phyloP scores from a whole-genome alignment of 108 stramenopile species.

The Parietichytrium sp. region DNA sequence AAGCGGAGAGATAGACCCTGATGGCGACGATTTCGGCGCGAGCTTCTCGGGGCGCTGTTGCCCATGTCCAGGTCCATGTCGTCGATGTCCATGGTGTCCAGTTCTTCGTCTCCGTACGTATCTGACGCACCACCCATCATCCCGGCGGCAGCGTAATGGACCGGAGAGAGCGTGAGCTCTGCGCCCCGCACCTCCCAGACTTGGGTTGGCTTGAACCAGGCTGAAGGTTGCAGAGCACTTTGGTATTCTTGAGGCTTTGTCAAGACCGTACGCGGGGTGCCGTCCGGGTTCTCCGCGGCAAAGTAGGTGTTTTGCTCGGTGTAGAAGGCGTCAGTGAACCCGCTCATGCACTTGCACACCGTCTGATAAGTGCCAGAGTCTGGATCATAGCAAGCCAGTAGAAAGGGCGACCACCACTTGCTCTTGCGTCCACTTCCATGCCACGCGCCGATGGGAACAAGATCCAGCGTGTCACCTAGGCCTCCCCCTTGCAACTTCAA shows the following conservation, averaged over 20 bases:
- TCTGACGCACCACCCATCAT: constrained; percentile 70
- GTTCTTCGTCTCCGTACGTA: background rate
- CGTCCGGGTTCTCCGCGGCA: constrained; percentile 61
- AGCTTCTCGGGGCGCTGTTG: too few species aligned
- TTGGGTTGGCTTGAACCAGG: constrained; percentile 88
- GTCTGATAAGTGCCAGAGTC: constrained; percentile 92
- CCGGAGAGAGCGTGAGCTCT: constrained; percentile 81
- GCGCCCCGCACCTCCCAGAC: constrained; percentile 99
- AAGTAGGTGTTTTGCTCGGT: constrained; percentile 69
- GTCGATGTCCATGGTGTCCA: too few species aligned
- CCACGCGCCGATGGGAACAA: constrained; percentile 94
- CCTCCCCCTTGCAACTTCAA: constrained; percentile 56
- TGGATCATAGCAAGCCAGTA: constrained; percentile 94
- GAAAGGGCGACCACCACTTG: constrained; percentile 91
- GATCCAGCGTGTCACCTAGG: constrained; percentile 92
- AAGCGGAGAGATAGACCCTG: constrained; percentile 94
- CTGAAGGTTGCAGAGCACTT: constrained; percentile 59
- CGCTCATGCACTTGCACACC: constrained; percentile 98
- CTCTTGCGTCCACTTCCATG: constrained; percentile 89
- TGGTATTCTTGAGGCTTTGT: constrained; percentile 76
- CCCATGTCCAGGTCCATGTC: too few species aligned
- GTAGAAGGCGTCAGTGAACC: constrained; percentile 90
- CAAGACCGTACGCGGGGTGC: constrained; percentile 59
- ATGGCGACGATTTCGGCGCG: constrained; percentile 51
- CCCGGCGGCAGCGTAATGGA: constrained; percentile 79